Conservation (phyloP, 805 yeast species). For the Barnettozyma pratensis region DNA sequence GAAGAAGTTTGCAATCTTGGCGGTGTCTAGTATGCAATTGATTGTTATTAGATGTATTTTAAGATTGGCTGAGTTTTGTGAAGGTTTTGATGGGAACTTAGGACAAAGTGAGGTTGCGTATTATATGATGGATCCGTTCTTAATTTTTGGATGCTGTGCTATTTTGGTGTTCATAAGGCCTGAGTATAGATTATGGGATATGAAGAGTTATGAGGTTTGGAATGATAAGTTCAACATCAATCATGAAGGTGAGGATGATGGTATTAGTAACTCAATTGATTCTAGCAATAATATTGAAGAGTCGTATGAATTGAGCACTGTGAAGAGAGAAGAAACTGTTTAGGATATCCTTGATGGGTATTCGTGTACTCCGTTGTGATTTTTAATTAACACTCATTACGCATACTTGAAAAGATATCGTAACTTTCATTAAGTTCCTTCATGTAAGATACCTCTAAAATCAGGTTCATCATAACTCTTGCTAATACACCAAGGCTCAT, state of each 20-base stretch:
- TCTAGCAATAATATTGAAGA: too few relatives aligned
- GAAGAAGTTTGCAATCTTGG: background rate
- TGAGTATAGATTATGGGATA: constrained; percentile 4
- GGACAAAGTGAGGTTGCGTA: background rate
- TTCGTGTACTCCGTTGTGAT: too few relatives aligned
- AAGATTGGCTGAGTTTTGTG: background rate
- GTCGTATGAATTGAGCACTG: too few relatives aligned
- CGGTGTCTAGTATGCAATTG: background rate
- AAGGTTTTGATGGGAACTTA: background rate
- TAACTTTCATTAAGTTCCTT: background rate
- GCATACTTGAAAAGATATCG: background rate
- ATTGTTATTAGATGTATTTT: constrained; percentile 3
- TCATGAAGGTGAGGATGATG: background rate
- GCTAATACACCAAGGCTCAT: constrained; percentile 43
- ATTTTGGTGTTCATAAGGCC: background rate
- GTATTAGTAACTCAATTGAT: too few relatives aligned
- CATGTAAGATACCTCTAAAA: background rate
- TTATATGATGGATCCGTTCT: constrained; percentile 1
- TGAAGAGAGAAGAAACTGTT: too few relatives aligned
- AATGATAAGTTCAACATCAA: background rate
- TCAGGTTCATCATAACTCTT: background rate
- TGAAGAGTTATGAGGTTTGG: background rate
- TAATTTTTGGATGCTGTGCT: background rate
- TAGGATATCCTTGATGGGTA: too few relatives aligned
- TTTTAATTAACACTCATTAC: background rate